Evolutionary conservation across 2,329 filamentous ascomycete genomes (phyloP).

Genomic region (Myrmaecium sp.): DNA sequence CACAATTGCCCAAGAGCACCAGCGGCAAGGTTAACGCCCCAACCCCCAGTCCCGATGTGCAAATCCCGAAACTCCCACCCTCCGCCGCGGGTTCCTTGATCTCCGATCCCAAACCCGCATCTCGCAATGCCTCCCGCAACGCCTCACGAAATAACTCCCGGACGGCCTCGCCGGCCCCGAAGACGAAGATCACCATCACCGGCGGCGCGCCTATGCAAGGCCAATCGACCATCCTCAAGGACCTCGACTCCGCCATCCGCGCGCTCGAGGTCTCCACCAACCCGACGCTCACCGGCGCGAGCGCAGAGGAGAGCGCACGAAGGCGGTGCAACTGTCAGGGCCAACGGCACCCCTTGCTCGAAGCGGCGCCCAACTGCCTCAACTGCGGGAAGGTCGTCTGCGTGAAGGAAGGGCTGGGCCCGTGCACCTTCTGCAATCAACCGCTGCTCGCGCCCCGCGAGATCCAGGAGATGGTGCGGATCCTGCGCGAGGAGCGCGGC

Average conservation of each 20-base stretch:
- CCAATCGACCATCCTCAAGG: constrained; percentile 53
- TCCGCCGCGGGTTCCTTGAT: constrained; percentile 66
- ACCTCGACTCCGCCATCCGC: constrained; percentile 63
- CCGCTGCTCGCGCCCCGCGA: constrained; percentile 57
- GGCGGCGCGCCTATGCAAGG: constrained; percentile 73
- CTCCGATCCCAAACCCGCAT: constrained; percentile 41
- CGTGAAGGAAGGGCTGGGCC: constrained; percentile 80
- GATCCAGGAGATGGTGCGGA: constrained; percentile 68
- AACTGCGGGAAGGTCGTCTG: constrained; percentile 91
- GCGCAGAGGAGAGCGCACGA: constrained; percentile 35
- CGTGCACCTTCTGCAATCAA: constrained; percentile 76
- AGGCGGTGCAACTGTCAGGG: constrained; percentile 79
- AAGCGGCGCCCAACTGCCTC: constrained; percentile 84
- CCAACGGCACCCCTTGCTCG: constrained; percentile 68
- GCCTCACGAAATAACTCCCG: constrained; percentile 29
- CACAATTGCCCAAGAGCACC: constrained; percentile 14
- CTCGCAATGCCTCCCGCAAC: constrained; percentile 28
- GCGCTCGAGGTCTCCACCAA: constrained; percentile 86
- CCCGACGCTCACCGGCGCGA: constrained; percentile 39
- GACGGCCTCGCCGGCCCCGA: constrained; percentile 31
- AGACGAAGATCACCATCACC: constrained; percentile 52
- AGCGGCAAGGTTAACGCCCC: constrained; percentile 30
- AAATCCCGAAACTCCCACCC: constrained; percentile 37
- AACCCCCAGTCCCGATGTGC: too few relatives aligned
- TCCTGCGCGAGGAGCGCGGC: constrained; percentile 71